Conservation (phyloP, 2,329 filamentous ascomycete species). For the Fusarium sp. region DNA sequence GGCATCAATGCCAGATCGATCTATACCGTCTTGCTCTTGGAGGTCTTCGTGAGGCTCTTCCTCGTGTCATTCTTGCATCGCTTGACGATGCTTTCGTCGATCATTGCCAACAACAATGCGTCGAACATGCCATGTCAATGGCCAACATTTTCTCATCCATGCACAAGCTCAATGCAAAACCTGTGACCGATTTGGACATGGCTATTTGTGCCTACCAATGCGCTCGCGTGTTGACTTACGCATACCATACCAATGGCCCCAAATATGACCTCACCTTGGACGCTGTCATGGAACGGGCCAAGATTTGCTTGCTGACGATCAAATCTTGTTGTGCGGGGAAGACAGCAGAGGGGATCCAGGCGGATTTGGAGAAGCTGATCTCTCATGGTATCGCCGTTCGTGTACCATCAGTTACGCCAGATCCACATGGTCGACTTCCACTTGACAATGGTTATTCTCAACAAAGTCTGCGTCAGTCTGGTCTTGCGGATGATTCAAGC, state of each 20-base stretch:
- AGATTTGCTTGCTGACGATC: slow-evolving; percentile 64
- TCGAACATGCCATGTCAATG: slow-evolving; percentile 67
- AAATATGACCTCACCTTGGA: slow-evolving; percentile 61
- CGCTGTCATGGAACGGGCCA: slow-evolving; percentile 62
- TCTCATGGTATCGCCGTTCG: slow-evolving; percentile 56
- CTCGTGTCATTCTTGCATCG: slow-evolving; percentile 57
- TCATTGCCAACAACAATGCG: slow-evolving; percentile 64
- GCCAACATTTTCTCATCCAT: slow-evolving; percentile 66
- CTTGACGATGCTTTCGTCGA: slow-evolving; percentile 63
- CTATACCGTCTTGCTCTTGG: slow-evolving; percentile 66
- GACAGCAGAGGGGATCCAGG: slow-evolving; percentile 60
- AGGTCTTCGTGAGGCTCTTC: slow-evolving; percentile 64
- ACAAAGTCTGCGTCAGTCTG: slow-evolving; percentile 41
- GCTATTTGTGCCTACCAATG: slow-evolving; percentile 69
- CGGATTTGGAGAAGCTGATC: slow-evolving; percentile 66
- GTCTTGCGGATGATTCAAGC: slow-evolving; percentile 48
- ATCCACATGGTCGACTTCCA: slow-evolving; percentile 28
- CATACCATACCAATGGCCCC: slow-evolving; percentile 59
- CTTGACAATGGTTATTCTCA: slow-evolving; percentile 42
- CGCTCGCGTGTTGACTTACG: slow-evolving; percentile 64
- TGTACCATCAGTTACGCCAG: slow-evolving; percentile 38
- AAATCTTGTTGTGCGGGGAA: slow-evolving; percentile 64
- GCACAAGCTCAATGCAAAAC: slow-evolving; percentile 63
- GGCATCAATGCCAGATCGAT: slow-evolving; percentile 69
- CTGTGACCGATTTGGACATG: slow-evolving; percentile 67